Percentiles rank a stretch among this genome's conserved stretches.
Conservation (phyloP, 2,329 filamentous ascomycete genomes). For the Neopestalotiopsis clavispora region DNA sequence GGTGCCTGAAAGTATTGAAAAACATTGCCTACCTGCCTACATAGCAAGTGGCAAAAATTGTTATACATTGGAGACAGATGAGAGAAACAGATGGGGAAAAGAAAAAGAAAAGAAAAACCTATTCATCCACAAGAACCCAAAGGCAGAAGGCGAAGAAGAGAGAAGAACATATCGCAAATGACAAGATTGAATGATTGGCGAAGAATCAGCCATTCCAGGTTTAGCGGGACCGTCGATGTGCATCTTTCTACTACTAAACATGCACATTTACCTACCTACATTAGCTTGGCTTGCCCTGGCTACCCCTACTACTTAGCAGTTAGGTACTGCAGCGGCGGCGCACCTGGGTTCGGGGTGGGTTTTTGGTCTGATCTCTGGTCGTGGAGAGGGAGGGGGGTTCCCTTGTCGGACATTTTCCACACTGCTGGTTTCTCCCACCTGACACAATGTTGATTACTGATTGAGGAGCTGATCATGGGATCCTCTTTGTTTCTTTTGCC, state of each 20-base stretch:
- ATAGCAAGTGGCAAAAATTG: background rate
- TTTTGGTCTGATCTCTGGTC: no score
- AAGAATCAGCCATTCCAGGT: background rate
- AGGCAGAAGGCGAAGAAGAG: background rate
- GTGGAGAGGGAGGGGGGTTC: no score
- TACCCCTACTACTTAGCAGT: no score
- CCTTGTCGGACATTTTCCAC: no score
- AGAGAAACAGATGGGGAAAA: background rate
- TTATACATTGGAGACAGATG: background rate
- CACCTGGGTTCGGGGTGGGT: background rate
- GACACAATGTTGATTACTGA: no score
- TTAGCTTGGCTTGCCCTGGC: no score
- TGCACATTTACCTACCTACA: no score
- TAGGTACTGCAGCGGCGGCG: no score
- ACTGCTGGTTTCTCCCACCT: no score
- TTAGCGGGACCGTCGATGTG: background rate
- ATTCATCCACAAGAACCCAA: background rate
- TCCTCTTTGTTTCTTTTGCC: background rate
- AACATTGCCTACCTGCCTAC: background rate
- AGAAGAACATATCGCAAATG: background rate
- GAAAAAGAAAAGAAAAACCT: background rate
- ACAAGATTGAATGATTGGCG: background rate
- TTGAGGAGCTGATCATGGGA: background rate
- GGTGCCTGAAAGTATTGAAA: background rate
- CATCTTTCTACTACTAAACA: background rate